Evolutionary conservation across 352 stramenopile species (phyloP).

Genomic region (Phytophthora tubulina): DNA sequence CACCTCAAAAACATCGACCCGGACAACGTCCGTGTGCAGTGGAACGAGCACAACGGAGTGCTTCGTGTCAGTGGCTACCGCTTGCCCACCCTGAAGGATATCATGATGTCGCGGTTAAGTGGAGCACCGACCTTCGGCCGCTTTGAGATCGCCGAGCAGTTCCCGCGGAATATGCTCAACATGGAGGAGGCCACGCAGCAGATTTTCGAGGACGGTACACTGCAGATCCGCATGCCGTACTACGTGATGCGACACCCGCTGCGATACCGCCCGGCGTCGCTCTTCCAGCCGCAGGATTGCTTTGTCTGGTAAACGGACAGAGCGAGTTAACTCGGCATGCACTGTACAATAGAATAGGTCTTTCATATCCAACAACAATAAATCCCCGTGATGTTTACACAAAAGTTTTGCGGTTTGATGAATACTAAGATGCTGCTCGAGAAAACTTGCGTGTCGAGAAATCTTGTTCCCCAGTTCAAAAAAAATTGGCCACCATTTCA

Average conservation of each 20-base stretch:
- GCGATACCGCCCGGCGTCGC: conserved; percentile 41
- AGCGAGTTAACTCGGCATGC: neutral
- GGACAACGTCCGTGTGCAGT: conserved; percentile 54
- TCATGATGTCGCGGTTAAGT: conserved; percentile 63
- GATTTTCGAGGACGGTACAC: conserved; percentile 52
- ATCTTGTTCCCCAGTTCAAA: no score
- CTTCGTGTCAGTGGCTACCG: conserved; percentile 63
- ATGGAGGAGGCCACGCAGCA: conserved; percentile 67
- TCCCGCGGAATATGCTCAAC: conserved; percentile 53
- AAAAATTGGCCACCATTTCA: no score
- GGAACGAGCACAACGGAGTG: conserved; percentile 47
- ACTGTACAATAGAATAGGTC: conserved; percentile 32
- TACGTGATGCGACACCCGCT: conserved; percentile 41
- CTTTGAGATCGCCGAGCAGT: conserved; percentile 72
- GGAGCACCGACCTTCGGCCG: conserved; percentile 67
- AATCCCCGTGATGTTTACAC: neutral
- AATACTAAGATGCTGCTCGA: no score
- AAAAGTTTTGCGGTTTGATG: no score
- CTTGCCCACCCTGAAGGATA: conserved; percentile 64
- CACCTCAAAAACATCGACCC: conserved; percentile 42
- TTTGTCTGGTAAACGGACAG: conserved; percentile 48
- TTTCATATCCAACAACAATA: neutral
- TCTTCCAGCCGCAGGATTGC: conserved; percentile 53
- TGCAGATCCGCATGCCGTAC: conserved; percentile 73
- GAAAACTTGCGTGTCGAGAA: no score